Evolutionary conservation across 2,329 filamentous ascomycete species (phyloP), one percentile per base, ranked within the genome.

Genomic region (Coniella vitis): DNA sequence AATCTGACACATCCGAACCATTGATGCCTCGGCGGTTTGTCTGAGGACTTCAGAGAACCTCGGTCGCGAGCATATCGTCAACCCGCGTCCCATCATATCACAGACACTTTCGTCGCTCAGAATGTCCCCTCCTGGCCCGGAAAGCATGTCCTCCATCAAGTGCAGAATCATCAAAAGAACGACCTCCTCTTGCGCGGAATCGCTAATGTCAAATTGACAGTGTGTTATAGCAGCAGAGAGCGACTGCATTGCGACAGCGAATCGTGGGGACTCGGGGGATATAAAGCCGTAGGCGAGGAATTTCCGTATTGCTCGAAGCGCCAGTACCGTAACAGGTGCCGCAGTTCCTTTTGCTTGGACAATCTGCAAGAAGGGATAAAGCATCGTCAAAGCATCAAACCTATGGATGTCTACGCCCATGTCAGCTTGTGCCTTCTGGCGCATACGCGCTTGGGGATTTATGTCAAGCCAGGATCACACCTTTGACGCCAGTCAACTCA

Each of bases 1-100:
- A 56, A 95, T 90, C 68, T 98, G 93, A 63, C 93, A 97, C 93
- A 98, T 98, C 57, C 89, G 88, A 39, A 97, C 88, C 90, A 98
- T 96, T 47, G 90, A 86, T 61, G 95, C 93, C 67, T 98, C 93
- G 2, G 93, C 93, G 17, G 90, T 95, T 55, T 90, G 79, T 55
- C 91, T 82, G 47, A 98, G 72, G 4, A 97, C 83, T 59, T 96
- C 90, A 9, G 90, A 96, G 53, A 97, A 83, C 48, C 91, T 82
- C 48, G 87, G 81, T 62, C 97, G 90, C 55, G 91, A 98, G 72
- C 93, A 98, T 73, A 98, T 97, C 62, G 90, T 95, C 56, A 98
- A 69, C 1, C 91, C 93, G 2, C 90, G 91, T 65, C 95, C 93
- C 91, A 98, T 97, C 90, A 98, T 97, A 65, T 96, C 90, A 64